Evolutionary conservation across 176 grass and related monocot species (phyloP).

Genomic region (Tillandsia fasciculata): DNA sequence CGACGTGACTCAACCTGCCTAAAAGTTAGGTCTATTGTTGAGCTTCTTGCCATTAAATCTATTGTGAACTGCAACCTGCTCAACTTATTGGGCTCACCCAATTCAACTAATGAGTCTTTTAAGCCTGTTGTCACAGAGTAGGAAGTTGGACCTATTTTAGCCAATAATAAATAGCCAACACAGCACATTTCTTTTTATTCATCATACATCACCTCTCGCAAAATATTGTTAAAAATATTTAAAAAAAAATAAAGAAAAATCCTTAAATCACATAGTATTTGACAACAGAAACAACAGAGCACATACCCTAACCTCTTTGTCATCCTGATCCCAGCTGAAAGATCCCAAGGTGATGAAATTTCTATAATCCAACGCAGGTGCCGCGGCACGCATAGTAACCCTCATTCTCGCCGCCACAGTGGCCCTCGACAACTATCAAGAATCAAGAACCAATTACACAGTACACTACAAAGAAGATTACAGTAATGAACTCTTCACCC

Average conservation of each 20-base stretch:
- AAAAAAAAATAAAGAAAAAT: not conserved
- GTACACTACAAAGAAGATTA: not conserved
- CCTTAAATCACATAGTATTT: not conserved
- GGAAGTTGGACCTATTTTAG: too few species aligned
- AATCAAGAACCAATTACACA: not conserved
- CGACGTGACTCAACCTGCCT: too few species aligned
- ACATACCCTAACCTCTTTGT: slow-evolving; percentile 65
- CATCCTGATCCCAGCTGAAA: slow-evolving; percentile 92
- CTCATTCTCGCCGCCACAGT: slow-evolving; percentile 6
- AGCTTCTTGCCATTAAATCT: too few species aligned
- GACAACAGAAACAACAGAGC: not conserved
- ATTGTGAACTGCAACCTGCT: too few species aligned
- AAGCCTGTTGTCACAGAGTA: too few species aligned
- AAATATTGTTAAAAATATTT: not conserved
- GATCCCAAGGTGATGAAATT: slow-evolving; percentile 40
- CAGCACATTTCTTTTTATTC: too few species aligned
- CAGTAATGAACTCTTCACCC: not conserved
- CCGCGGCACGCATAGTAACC: not conserved
- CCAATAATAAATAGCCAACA: too few species aligned
- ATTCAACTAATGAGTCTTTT: too few species aligned
- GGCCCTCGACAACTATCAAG: slow-evolving; percentile 25
- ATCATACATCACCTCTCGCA: too few species aligned
- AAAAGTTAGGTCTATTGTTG: too few species aligned
- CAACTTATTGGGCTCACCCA: too few species aligned
- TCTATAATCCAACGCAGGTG: slow-evolving; percentile 29